A percentile compares a stretch with the other conserved stretches of the same genome.
phyloP scores from a whole-genome alignment of 2,329 filamentous ascomycete species.

The Ophiostoma himal-ulmi region DNA sequence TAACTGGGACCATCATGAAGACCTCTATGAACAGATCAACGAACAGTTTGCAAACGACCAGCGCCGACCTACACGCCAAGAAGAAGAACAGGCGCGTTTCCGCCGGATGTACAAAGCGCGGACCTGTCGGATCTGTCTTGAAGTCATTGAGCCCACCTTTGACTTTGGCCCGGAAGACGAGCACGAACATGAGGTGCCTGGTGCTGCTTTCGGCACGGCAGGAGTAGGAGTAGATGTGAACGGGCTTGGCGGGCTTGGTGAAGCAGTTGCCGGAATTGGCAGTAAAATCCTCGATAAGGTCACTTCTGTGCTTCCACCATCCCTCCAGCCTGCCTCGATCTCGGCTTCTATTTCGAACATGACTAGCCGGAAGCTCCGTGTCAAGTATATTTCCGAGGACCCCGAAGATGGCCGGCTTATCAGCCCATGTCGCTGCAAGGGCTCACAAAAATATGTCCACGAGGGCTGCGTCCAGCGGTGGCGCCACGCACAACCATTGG shows the following conservation, averaged over 20 bases:
- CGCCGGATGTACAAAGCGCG: conserved; percentile 58
- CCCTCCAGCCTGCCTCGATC: conserved; percentile 22
- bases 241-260: conserved; percentile 9
- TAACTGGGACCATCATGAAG: neutral
- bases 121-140: conserved; percentile 85
- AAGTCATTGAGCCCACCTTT: conserved; percentile 52
- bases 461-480: conserved; percentile 81
- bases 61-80: neutral
- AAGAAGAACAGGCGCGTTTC: conserved; percentile 16
- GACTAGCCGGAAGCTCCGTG: conserved; percentile 28
- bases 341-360: conserved; percentile 32
- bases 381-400: conserved; percentile 66
- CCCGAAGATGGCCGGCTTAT: conserved; percentile 70
- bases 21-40: neutral
- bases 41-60: neutral
- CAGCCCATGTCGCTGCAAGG: conserved; percentile 88
- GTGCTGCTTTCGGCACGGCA: neutral
- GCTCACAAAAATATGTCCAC: conserved; percentile 88
- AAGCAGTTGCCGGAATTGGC: conserved; percentile 6
- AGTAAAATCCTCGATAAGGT: conserved; percentile 15
- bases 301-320: neutral
- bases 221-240: neutral
- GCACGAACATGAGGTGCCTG: neutral
- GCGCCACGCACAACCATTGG: conserved; percentile 64
- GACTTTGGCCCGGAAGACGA: conserved; percentile 28